Conservation (phyloP, 2,329 filamentous ascomycete genomes). For the Claviceps sp. region DNA sequence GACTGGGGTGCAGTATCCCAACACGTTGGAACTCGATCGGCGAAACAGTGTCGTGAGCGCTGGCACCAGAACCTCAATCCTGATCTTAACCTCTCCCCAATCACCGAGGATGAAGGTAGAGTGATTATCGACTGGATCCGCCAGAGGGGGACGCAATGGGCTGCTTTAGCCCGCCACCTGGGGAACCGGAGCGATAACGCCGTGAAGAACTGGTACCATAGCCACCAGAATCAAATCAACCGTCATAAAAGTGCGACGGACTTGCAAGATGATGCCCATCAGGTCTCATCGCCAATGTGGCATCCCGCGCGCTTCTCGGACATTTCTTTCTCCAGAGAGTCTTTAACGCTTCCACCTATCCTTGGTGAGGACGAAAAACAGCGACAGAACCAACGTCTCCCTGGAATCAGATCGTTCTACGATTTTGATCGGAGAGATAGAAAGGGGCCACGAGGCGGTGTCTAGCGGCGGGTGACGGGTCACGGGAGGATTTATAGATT, state of each 20-base stretch:
- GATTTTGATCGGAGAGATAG: not conserved
- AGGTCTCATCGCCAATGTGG: not conserved
- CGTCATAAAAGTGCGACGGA: constrained; percentile 16
- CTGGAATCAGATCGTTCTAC: not conserved
- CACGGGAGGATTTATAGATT: too few species aligned
- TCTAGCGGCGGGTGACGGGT: too few species aligned
- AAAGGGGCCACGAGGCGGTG: too few species aligned
- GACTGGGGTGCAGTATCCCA: constrained; percentile 86
- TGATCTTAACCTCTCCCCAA: constrained; percentile 59
- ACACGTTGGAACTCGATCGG: constrained; percentile 61
- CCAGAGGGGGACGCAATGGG: constrained; percentile 78
- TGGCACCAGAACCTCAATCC: constrained; percentile 90
- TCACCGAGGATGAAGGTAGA: constrained; percentile 55
- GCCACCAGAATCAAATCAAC: constrained; percentile 69
- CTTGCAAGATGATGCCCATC: not conserved
- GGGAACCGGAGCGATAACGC: constrained; percentile 84
- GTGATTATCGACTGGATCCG: constrained; percentile 66
- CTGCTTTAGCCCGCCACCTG: constrained; percentile 74
- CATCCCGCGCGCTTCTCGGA: not conserved
- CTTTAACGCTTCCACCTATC: too few species aligned
- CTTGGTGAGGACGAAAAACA: too few species aligned
- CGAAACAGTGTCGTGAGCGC: constrained; percentile 90
- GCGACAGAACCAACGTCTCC: not conserved
- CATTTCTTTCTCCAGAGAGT: too few species aligned
- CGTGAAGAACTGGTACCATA: constrained; percentile 98